Evolutionary conservation across 257 asterid species (phyloP).

Genomic region (Gardenia jasminoides): DNA sequence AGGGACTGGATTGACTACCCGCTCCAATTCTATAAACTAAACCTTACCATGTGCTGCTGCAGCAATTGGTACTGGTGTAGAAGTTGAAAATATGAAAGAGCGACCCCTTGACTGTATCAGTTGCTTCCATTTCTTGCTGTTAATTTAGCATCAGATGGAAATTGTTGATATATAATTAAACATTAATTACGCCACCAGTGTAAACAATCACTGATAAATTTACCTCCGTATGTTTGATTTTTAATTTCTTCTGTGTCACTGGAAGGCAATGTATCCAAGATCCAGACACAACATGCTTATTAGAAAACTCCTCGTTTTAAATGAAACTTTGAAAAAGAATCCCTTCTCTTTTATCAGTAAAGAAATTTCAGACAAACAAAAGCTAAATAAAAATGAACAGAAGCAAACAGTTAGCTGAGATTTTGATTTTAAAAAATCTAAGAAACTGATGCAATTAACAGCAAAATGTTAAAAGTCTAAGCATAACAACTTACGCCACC

Average conservation of each 20-base stretch:
- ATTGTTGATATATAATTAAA: not conserved
- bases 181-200: not conserved
- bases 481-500: not conserved
- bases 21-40: not conserved
- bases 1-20: not conserved
- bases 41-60: slow-evolving; percentile 91
- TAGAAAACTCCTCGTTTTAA: not conserved
- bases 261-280: not conserved
- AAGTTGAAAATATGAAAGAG: slow-evolving; percentile 94
- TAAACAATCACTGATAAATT: not conserved
- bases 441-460: not conserved
- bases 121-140: slow-evolving; percentile 94
- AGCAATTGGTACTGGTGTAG: slow-evolving; percentile 84
- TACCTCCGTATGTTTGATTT: not conserved
- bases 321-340: not conserved
- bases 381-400: not conserved
- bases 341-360: not conserved
- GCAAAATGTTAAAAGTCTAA: not conserved
- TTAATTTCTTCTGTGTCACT: not conserved
- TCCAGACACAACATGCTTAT: not conserved
- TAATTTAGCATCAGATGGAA: slow-evolving; percentile 24
- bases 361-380: not conserved
- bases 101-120: slow-evolving; percentile 95
- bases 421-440: not conserved
- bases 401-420: not conserved